Base-by-base conservation (phyloP, 2,329 filamentous ascomycete genomes). In the Aspergillus sp. region DNA sequence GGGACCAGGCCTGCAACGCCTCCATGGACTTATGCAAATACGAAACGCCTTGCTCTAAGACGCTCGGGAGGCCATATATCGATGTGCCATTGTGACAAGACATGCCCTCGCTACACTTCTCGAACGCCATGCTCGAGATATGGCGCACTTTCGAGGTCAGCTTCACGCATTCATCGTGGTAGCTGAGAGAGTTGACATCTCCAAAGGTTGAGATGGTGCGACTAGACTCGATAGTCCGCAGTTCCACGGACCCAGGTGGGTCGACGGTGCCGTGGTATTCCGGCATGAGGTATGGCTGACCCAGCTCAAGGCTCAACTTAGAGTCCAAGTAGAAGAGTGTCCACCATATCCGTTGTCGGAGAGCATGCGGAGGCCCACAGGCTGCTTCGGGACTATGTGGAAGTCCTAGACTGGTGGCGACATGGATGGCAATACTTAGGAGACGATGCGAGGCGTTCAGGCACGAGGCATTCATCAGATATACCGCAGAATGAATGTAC, bases 281-380 rank as follows among this genome's bases (percentile, higher is more conserved):
- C 30, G 71, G 59, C 2, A 73, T 56, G 7, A 68, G 59, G 26
- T 73, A 73, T 1, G 77, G 76, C 0, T 77, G 73, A 3, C 78
- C 78, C 2, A 79, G 67, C 50, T 79, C 76, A 65, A 76, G 73
- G 51, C 68, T 70, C 2, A 65, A 70, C 57, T 79, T 79, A 52
- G 65, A 72, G 47, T 83, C 81, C n/a, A 81, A 61, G 1, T 68
- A 65, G 58, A 75, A 82, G 1, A 83, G 58, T 0, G 64, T 66
- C 79, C 79, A 82, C 80, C 80, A 83, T 10, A 82, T 53, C 0
- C 79, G 69, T 55, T 74, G 78, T 4, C 76, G 74, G 52, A 79
- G 61, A 54, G 80, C 78, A 16, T 70, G 58, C 0, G 52, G 45
- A 3, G 49, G 54, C 0, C 73, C 62, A 44, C 76, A 53, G 45